Evolutionary conservation across 2,329 filamentous ascomycete species (phyloP).

Genomic region (Alternaria sp.): DNA sequence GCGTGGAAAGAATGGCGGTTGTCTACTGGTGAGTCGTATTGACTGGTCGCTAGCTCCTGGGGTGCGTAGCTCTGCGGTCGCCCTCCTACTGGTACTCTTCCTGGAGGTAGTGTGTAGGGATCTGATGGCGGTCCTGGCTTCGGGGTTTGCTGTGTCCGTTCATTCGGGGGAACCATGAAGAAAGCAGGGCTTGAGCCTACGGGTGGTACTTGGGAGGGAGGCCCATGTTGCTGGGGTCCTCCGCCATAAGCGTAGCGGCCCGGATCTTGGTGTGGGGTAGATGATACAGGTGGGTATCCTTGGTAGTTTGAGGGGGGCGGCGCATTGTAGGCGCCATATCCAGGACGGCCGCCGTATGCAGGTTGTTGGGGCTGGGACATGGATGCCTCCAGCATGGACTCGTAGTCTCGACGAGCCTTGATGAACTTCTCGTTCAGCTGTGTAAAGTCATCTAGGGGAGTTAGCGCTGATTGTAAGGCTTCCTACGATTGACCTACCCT

Average conservation of each 20-base stretch:
- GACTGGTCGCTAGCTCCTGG: conserved; percentile 56
- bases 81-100: conserved; percentile 36
- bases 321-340: conserved; percentile 43
- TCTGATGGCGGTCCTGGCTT: conserved; percentile 41
- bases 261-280: conserved; percentile 44
- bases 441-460: conserved; percentile 84
- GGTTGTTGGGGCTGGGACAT: conserved; percentile 92
- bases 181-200: conserved; percentile 45
- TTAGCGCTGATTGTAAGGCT: conserved; percentile 10
- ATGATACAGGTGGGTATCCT: conserved; percentile 43
- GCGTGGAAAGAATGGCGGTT: conserved; percentile 50
- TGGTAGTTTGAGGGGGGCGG: conserved; percentile 38
- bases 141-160: conserved; percentile 39
- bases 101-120: conserved; percentile 50
- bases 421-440: conserved; percentile 99
- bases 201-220: conserved; percentile 49
- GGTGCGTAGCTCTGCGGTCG: conserved; percentile 51
- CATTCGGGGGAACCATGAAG: conserved; percentile 46
- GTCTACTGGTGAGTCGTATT: conserved; percentile 57
- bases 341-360: conserved; percentile 72
- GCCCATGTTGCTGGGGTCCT: conserved; percentile 44
- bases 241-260: conserved; percentile 36
- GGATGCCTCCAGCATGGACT: conserved; percentile 91
- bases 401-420: conserved; percentile 95
- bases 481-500: conserved; percentile 64